Percentiles rank a stretch among this genome's conserved stretches.
phyloP scores from a whole-genome alignment of 495 filamentous ascomycete genomes.

The Apodospora peruviana region DNA sequence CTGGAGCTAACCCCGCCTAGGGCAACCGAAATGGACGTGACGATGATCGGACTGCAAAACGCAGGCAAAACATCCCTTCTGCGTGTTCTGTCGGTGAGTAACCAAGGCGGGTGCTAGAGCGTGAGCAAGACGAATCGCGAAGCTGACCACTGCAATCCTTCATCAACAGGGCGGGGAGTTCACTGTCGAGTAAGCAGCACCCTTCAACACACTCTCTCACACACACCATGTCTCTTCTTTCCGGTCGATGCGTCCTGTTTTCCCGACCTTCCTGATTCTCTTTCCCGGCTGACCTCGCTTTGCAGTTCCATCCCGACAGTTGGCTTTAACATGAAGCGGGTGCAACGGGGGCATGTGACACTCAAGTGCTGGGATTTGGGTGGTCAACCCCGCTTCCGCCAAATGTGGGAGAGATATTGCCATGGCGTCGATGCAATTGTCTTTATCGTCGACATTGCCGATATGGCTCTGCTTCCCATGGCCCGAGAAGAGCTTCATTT shows the following conservation, averaged over 20 bases:
- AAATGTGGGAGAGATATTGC: slow-evolving; percentile 99
- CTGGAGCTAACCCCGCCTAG: slow-evolving; percentile 43
- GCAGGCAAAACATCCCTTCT: slow-evolving; percentile 95
- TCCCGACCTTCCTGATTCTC: slow-evolving; percentile 10
- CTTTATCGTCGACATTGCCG: slow-evolving; percentile 86
- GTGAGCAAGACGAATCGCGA: not conserved
- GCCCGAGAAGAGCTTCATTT: slow-evolving; percentile 89
- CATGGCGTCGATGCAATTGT: slow-evolving; percentile 96
- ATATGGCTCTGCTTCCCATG: slow-evolving; percentile 70
- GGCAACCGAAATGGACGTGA: slow-evolving; percentile 99
- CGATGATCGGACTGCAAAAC: slow-evolving; percentile 98
- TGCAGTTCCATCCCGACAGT: slow-evolving; percentile 94
- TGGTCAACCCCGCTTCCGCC: slow-evolving; percentile 92
- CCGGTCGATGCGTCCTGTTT: too few species aligned
- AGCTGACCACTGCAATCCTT: slow-evolving; percentile 11
- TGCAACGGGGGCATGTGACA: slow-evolving; percentile 97
- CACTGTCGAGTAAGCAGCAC: slow-evolving; percentile 82
- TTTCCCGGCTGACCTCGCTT: slow-evolving; percentile 35
- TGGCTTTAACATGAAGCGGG: slow-evolving; percentile 97
- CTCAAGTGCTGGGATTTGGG: slow-evolving; percentile 99
- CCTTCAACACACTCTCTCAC: slow-evolving; percentile 3
- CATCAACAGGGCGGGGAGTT: slow-evolving; percentile 85
- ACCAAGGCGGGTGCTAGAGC: slow-evolving; percentile 41
- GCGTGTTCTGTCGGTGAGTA: slow-evolving; percentile 81
- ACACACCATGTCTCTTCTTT: not conserved